Base-by-base conservation (phyloP, 2,329 filamentous ascomycete species). In the Chalara sp. region DNA sequence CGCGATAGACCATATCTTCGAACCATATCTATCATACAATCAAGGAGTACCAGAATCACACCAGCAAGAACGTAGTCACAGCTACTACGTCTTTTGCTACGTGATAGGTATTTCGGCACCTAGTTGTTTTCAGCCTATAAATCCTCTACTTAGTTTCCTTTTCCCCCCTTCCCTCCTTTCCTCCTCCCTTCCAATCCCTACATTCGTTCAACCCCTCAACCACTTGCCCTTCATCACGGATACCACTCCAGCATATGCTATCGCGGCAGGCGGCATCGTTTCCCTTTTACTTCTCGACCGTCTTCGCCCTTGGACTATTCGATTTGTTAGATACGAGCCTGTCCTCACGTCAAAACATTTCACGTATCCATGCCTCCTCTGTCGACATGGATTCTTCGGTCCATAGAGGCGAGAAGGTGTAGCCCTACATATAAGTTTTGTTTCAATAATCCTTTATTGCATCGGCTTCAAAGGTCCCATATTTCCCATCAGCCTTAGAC, bases 201-300 rank as follows among this genome's bases (percentile, higher is more conserved):
- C 21, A 21, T 21, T 21, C 21, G 3, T 21, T 21, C 21, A 21
- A 21, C 21, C 21, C 35, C 13, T 2, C 35, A 39, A 11, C 35
- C 10, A 10, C 10, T 13, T 39, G 10, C 3, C 35, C 10, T 11
- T 39, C 48, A 51, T 5, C n/a, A 54, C 56, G 42, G 47, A 57
- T 44, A 54, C 54, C 32, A 56, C 53, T 12, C 39, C 51, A 54
- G 48, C 13, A 50, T 57, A 56, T 53, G 47, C 53, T 35, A 56
- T 56, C 32, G 51, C 51, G 29, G 32, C 49, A 31, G 53, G 51
- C 29, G 37, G 55, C 43, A 31, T 54, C 43, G 32, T 57, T 8
- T n/a, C 53, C 30, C 35, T 47, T 35, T 47, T 41, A 46, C 10
- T 53, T 42, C 44, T 54, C 28, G 48, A 54, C 10, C 49, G 51